Percentiles rank a stretch among this genome's conserved stretches.
phyloP scores from a whole-genome alignment of 345 rosid genomes.

The Pseudoturritis turrita region DNA sequence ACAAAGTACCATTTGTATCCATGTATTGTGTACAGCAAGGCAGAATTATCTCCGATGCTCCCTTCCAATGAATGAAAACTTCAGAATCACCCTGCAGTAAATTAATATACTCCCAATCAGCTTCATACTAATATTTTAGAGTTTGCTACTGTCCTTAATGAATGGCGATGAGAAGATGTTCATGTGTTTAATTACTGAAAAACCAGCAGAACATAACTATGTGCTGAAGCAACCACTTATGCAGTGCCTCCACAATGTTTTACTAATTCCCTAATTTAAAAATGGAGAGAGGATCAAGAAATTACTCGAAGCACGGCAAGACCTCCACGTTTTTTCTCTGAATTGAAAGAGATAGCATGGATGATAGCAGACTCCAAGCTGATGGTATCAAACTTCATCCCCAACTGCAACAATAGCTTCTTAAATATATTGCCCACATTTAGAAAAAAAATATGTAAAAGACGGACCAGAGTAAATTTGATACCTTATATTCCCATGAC shows the following conservation, averaged over 20 bases:
- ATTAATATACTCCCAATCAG: background rate
- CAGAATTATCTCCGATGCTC: slow-evolving; percentile 99
- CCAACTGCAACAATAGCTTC: slow-evolving; percentile 48
- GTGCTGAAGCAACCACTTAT: background rate
- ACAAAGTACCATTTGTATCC: too few relatives aligned
- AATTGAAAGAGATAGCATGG: slow-evolving; percentile 90
- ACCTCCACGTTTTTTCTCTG: slow-evolving; percentile 97
- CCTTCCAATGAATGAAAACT: slow-evolving; percentile 91
- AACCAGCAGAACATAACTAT: background rate
- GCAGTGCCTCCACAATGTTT: background rate
- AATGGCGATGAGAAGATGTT: background rate
- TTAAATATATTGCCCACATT: slow-evolving; percentile 1
- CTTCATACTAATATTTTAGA: background rate
- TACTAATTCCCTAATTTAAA: background rate
- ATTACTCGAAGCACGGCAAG: slow-evolving; percentile 72
- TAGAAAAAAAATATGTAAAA: slow-evolving; percentile 1
- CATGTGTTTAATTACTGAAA: background rate
- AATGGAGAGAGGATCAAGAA: slow-evolving; percentile 12
- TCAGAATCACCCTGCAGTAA: slow-evolving; percentile 56
- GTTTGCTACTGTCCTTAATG: background rate
- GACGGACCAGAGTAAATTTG: background rate
- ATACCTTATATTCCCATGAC: slow-evolving; percentile 89
- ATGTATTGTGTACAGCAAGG: too few relatives aligned
- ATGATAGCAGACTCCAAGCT: slow-evolving; percentile 69
- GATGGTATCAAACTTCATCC: slow-evolving; percentile 70